Evolutionary conservation across 129 eudicot species (phyloP).

Genomic region (Kitagawia praeruptora): DNA sequence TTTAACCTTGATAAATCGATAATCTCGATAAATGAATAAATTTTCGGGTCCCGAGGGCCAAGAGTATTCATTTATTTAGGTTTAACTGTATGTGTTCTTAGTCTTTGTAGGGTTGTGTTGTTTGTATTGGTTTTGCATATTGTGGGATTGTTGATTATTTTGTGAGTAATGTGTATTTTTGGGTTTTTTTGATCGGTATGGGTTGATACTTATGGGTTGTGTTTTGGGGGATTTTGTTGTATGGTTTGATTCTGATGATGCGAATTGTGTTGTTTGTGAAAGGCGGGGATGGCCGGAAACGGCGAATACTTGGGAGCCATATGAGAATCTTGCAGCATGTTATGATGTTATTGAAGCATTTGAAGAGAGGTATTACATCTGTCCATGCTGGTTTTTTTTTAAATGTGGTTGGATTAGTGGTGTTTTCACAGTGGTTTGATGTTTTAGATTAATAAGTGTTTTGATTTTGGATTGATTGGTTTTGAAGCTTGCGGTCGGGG

Average conservation of each 20-base stretch:
- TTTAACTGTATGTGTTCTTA: not conserved
- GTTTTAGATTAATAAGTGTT: not conserved
- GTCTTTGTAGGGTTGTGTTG: not conserved
- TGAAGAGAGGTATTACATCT: slow-evolving; percentile 45
- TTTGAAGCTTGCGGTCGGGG: slow-evolving; percentile 47
- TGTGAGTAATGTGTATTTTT: not conserved
- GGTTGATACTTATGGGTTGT: not conserved
- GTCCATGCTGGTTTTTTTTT: not conserved
- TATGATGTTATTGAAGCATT: not conserved
- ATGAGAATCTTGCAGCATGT: not conserved
- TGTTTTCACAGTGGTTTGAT: not conserved
- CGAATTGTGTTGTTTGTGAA: slow-evolving; percentile 7
- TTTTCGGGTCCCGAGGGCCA: too few species aligned
- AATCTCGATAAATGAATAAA: too few species aligned
- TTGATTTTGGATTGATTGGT: slow-evolving; percentile 17
- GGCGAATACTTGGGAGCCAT: slow-evolving; percentile 4
- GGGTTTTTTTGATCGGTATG: not conserved
- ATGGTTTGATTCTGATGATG: slow-evolving; percentile 22
- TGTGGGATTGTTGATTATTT: not conserved
- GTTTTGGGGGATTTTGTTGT: not conserved
- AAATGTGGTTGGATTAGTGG: not conserved
- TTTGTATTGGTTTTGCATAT: too few species aligned
- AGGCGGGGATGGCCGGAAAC: slow-evolving; percentile 7
- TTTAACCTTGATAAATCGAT: too few species aligned
- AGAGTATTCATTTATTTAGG: too few species aligned